Base-by-base conservation (phyloP, 2,329 filamentous ascomycete species). In the Didymella arachidicola region DNA sequence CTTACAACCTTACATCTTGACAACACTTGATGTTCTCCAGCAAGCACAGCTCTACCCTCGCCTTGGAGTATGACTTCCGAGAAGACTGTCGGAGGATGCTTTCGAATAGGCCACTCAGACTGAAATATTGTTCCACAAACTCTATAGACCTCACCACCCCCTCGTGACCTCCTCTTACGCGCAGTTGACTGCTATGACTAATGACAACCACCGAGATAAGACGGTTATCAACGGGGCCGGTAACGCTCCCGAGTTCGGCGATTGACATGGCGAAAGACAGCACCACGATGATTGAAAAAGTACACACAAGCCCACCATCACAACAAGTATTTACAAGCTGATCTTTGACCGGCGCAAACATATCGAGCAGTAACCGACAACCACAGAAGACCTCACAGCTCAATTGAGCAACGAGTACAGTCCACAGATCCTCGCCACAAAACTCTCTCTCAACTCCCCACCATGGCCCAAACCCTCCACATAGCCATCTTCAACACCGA, bases 401-500 rank as follows among this genome's bases (percentile, higher is more conserved):
- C 42, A 42, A 19, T 19, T 11, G 11, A 10, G 26, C n/a, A 38
- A 22, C 7, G 3, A 38, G 11, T 4, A n/a, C 4, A 12, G 18
- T 36, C 32, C 32, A 16, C 16, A 16, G 32, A n/a, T 6, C 6
- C 7, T 5, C n/a, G 16, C n/a, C 32, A n/a, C 7, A 8, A 1
- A 36, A 7, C 27, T 16, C 30, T 32, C 12, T 2, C 7, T 5
- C 16, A 18, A 16, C 30, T 12, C 7, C 11, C 7, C 27, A 45
- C 8, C 11, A 54, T 53, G 50, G n/a, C 39, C 3, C 51, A 50
- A 42, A 54, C 29, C 26, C 29, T 67, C n/a, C 63, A 61, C 22
- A 56, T 67, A 42, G 65, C 64, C 38, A 69, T 73, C 60, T 66
- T 76, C 48, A 75, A 76, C 46, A 62, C 72, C 26, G 72, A 76